Evolutionary conservation across 768 basidiomycete genomes (phyloP).

Genomic region (Tylopilus rubrobrunneus): DNA sequence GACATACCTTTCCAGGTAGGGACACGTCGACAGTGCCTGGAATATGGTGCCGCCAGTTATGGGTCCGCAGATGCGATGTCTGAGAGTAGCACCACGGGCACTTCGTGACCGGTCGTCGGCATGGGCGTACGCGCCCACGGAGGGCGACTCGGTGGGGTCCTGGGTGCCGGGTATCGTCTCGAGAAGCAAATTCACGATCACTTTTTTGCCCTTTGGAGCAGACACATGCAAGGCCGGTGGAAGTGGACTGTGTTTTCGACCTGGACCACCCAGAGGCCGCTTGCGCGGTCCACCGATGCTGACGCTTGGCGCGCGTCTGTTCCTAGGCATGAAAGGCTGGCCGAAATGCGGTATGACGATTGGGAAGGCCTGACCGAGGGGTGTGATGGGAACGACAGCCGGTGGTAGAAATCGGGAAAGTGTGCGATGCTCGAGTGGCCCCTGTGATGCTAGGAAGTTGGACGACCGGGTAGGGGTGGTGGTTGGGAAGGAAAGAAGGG

Average conservation of each 20-base stretch:
- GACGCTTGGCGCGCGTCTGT: conserved; percentile 58
- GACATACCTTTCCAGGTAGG: conserved; percentile 70
- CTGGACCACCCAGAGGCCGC: conserved; percentile 76
- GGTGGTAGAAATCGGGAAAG: conserved; percentile 58
- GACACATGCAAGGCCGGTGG: conserved; percentile 34
- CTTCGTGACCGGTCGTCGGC: conserved; percentile 32
- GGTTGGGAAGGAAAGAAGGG: conserved; percentile 54
- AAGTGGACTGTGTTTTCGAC: conserved; percentile 70
- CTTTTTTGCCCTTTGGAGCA: conserved; percentile 57
- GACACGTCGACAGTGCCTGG: conserved; percentile 76
- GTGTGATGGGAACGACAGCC: conserved; percentile 53
- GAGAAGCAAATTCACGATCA: conserved; percentile 67
- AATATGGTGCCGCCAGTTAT: conserved; percentile 52
- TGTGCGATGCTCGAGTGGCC: conserved; percentile 60
- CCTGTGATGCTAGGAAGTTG: conserved; percentile 47
- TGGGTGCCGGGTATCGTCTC: conserved; percentile 46
- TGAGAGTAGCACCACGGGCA: conserved; percentile 24
- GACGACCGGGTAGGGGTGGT: conserved; percentile 49
- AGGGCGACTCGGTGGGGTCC: conserved; percentile 40
- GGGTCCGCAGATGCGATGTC: conserved; percentile 45
- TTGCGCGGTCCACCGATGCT: conserved; percentile 89
- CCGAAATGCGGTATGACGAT: conserved; percentile 43
- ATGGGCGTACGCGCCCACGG: conserved; percentile 64
- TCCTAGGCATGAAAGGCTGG: conserved; percentile 57
- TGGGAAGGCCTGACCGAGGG: conserved; percentile 55